phyloP scores from a whole-genome alignment of 768 basidiomycete species.

The Auricularia sp. region DNA sequence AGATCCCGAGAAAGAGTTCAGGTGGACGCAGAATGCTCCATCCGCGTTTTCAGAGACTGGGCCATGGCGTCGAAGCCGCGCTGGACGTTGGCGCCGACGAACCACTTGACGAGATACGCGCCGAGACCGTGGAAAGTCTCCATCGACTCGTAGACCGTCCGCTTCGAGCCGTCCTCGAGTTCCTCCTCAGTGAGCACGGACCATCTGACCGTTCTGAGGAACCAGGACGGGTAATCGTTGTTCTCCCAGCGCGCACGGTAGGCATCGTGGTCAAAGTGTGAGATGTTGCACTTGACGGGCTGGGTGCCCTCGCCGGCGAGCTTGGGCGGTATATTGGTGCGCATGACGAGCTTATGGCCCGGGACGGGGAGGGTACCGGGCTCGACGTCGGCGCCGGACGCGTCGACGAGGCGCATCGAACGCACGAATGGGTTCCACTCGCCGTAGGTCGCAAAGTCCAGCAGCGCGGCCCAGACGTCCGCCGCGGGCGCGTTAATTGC shows the following conservation, averaged over 20 bases:
- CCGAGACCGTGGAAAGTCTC: slow-evolving; percentile 50
- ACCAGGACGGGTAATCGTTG: slow-evolving; percentile 31
- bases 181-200: slow-evolving; percentile 42
- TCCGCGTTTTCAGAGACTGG: slow-evolving; percentile 37
- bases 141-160: slow-evolving; percentile 53
- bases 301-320: slow-evolving; percentile 34
- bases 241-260: slow-evolving; percentile 50
- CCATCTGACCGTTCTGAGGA: slow-evolving; percentile 52
- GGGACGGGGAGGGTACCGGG: slow-evolving; percentile 39
- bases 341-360: slow-evolving; percentile 41
- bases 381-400: slow-evolving; percentile 30
- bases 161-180: slow-evolving; percentile 34
- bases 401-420: slow-evolving; percentile 36
- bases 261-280: slow-evolving; percentile 41
- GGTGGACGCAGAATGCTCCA: no score
- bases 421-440: slow-evolving; percentile 48
- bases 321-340: slow-evolving; percentile 53
- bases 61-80: slow-evolving; percentile 45
- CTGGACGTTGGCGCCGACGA: slow-evolving; percentile 33
- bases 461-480: slow-evolving; percentile 49
- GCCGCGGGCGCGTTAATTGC: slow-evolving; percentile 53
- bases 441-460: slow-evolving; percentile 51
- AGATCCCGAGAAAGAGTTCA: no score
- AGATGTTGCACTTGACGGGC: slow-evolving; percentile 33
- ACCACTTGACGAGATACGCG: slow-evolving; percentile 43